A percentile compares a stretch with the other conserved stretches of the same genome.
Conservation (phyloP, 2,329 filamentous ascomycete genomes). For the Botrytis fabae region DNA sequence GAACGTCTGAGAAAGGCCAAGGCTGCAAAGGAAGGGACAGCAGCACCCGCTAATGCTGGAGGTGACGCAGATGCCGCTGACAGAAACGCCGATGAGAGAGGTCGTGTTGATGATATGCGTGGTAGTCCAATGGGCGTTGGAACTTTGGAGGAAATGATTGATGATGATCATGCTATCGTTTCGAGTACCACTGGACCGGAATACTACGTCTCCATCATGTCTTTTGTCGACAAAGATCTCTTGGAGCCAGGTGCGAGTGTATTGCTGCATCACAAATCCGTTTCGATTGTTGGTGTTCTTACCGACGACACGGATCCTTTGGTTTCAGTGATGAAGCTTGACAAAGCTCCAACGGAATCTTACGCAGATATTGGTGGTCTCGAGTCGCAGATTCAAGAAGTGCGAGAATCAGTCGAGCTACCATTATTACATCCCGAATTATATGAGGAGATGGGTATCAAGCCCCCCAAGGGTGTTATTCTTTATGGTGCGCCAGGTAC, state of each 20-base stretch:
- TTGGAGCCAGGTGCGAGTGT: slow-evolving; percentile 95
- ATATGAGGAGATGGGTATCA: slow-evolving; percentile 99
- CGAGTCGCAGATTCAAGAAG: slow-evolving; percentile 94
- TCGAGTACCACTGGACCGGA: slow-evolving; percentile 96
- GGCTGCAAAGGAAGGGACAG: slow-evolving; percentile 68
- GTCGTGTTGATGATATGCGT: slow-evolving; percentile 96
- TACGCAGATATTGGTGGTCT: slow-evolving; percentile 98
- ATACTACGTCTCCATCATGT: slow-evolving; percentile 99
- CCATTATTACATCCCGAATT: slow-evolving; percentile 93
- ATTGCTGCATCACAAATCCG: slow-evolving; percentile 93
- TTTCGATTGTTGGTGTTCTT: slow-evolving; percentile 94
- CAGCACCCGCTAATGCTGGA: slow-evolving; percentile 52
- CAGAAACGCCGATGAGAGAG: slow-evolving; percentile 89
- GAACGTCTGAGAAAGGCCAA: slow-evolving; percentile 93
- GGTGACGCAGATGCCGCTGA: slow-evolving; percentile 75
- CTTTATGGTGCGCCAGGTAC: slow-evolving; percentile 96
- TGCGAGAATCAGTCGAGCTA: slow-evolving; percentile 93
- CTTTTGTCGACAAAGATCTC: slow-evolving; percentile 98
- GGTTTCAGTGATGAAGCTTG: slow-evolving; percentile 98
- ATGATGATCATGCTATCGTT: slow-evolving; percentile 98
- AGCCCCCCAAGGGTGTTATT: slow-evolving; percentile 98
- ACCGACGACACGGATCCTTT: slow-evolving; percentile 95
- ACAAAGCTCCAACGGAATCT: slow-evolving; percentile 96
- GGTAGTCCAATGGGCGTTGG: slow-evolving; percentile 98
- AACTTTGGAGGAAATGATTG: slow-evolving; percentile 96